Percentiles rank a stretch among this genome's conserved stretches.
Conservation (phyloP, 257 asterid species). For the Capsicum pubescens region DNA sequence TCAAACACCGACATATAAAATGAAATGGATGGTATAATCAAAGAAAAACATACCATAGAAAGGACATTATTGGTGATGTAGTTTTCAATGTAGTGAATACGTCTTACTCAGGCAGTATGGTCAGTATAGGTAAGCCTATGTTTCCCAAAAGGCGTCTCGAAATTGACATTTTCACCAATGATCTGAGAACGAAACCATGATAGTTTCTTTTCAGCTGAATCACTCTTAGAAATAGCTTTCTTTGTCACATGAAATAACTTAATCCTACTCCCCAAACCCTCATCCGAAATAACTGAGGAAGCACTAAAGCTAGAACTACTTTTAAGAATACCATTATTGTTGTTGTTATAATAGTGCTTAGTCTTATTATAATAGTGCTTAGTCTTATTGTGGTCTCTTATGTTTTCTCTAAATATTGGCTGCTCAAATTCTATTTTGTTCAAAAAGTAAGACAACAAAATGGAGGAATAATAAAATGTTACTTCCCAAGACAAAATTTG, state of each 20-base stretch:
- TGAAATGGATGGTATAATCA: too few relatives aligned
- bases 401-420: neutral
- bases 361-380: neutral
- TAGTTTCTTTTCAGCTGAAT: constrained; percentile 3
- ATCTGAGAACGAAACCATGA: constrained; percentile 31
- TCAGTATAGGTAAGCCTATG: constrained; percentile 65
- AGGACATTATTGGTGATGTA: constrained; percentile 43
- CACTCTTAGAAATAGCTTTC: neutral
- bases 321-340: neutral
- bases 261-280: neutral
- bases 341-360: neutral
- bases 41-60: constrained; percentile 44
- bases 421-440: neutral
- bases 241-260: neutral
- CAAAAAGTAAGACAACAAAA: neutral
- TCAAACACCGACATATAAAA: neutral
- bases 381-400: neutral
- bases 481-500: too few relatives aligned
- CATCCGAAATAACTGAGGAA: neutral
- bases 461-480: neutral
- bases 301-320: neutral
- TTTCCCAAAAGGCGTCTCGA: constrained; percentile 52
- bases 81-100: constrained; percentile 50
- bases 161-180: constrained; percentile 44
- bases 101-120: constrained; percentile 66